Base-by-base conservation (phyloP, 2,329 filamentous ascomycete species). In the Aphanocladium album region DNA sequence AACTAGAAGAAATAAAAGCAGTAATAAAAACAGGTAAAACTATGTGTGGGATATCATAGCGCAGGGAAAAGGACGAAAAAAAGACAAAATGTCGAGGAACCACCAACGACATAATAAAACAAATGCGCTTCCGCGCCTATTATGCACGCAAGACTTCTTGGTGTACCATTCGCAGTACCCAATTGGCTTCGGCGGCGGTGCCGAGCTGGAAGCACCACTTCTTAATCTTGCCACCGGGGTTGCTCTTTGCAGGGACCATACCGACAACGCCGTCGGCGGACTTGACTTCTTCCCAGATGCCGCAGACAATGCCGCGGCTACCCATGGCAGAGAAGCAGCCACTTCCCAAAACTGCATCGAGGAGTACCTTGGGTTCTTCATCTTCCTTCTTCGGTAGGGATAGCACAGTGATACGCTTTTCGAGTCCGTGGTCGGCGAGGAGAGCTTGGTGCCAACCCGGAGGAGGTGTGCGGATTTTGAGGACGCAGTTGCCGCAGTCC, bases 291-390 rank as follows among this genome's bases (percentile, higher is more conserved):
- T 95, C 89, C 86, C 91, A 95, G 39, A 97, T 89, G 65, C 89
- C 93, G 60, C 96, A 87, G 1, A 95, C 90, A 68, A 97, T 93
- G 51, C 93, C 93, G 37, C 90, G 89, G 65, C 89, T 85, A 5
- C 91, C 93, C 62, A 96, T 85, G 19, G 90, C 80, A 66, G 93
- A 89, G 74, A 96, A 96, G 69, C 90, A 93, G 60, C 86, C 89
- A 70, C 92, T 91, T 12, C 89, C 89, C 1, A 97, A 79, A 52
- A 92, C 92, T 1, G 90, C 91, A 72, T 98, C 93, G 0, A 97
- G 80, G 39, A 96, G 74, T 1, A 88, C 80, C 63, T 87, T 79
- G 23, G 84, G 83, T 64, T 77, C 73, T 37, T 83, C 80, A 21
- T 74, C 71, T n/a, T 78, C 74, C 69, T 83, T 84, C 72, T 86